Evolutionary conservation across 169 alveolate genomes (phyloP), one percentile per base, ranked within the genome.

Genomic region (Plasmodium inui): DNA sequence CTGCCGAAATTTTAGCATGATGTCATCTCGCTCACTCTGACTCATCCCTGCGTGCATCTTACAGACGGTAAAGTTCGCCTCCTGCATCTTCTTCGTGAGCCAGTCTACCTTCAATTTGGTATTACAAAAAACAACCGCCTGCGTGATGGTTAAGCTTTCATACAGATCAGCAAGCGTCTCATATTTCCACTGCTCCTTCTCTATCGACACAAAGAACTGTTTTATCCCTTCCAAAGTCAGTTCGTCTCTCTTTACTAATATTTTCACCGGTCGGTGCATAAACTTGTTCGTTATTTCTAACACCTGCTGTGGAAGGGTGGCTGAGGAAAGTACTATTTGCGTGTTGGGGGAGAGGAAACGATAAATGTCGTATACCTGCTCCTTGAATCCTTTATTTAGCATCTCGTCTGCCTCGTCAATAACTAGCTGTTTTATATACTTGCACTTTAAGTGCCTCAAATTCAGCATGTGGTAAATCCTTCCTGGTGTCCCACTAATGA

Each of bases 401-500:
- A 99, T 98, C 97, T 99, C 99, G 94, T 99, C 99, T 37, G 99
- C 99, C 96, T 99, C 99, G 96, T 99, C 99, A 26, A 99, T 96
- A 30, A 99, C 98, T 95, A 99, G 98, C 73, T 98, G 93, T 96
- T 96, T 97, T 95, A 99, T 96, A 96, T 98, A 97, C 72, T 98
- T 99, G 39, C 98, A 97, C 92, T 96, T 92, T n/a, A 98, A 95
- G 86, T 97, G 98, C 78, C 98, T 98, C 95, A 98, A 98, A 71
- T 98, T 98, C 89, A 99, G 97, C 99, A 99, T 98, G 94, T 99
- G 99, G 86, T 95, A 96, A 44, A 99, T 99, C 94, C 99, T 98
- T 17, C 99, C 99, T 12, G 99, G 99, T 28, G 99, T 99, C 3
- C 99, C 99, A 70, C 99, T 99, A 10, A 99, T 99, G 90, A 99